Percentiles rank a stretch among this genome's conserved stretches.
These are phyloP conservation scores for Marasmius fiardii DNA, from an alignment of 1,284 basidiomycete genomes.

Conservation along the genomic window DNA sequence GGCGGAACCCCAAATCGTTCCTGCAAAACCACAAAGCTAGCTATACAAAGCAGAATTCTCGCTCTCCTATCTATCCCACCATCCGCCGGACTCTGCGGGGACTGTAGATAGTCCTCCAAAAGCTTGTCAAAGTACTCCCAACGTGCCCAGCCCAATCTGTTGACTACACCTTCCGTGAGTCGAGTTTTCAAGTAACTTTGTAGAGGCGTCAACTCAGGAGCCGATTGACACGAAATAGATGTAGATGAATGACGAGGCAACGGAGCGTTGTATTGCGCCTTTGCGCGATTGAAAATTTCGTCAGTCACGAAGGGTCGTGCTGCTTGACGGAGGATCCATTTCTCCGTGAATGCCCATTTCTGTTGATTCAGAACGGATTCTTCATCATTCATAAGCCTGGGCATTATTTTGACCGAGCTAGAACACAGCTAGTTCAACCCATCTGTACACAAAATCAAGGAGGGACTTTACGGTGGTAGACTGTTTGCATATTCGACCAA, in stretches of 20 bases:
- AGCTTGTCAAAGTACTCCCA: conserved; percentile 3
- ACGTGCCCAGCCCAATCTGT: conserved; percentile 3
- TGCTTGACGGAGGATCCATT: conserved; percentile 19
- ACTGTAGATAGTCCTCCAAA: neutral
- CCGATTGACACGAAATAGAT: too few relatives aligned
- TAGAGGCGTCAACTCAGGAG: neutral
- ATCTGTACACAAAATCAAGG: too few relatives aligned
- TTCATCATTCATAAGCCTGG: neutral
- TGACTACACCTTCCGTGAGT: neutral
- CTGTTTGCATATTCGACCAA: conserved; percentile 18
- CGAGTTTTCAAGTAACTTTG: conserved; percentile 2
- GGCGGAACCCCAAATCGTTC: conserved; percentile 2
- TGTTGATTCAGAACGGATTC: neutral
- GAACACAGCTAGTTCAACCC: too few relatives aligned
- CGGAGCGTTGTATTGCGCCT: conserved; percentile 17
- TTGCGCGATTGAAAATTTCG: conserved; percentile 16
- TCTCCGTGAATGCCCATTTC: conserved; percentile 18
- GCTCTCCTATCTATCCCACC: conserved; percentile 9
- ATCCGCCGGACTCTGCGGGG: conserved; percentile 3
- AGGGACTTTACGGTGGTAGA: conserved; percentile 15
- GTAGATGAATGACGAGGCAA: conserved; percentile 8
- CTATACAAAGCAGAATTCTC: conserved; percentile 1
- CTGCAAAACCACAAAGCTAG: conserved; percentile 7
- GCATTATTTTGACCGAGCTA: conserved; percentile 16
- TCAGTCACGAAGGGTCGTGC: conserved; percentile 17